phyloP scores from a whole-genome alignment of 345 rosid species.

The Lumnitzera racemosa region DNA sequence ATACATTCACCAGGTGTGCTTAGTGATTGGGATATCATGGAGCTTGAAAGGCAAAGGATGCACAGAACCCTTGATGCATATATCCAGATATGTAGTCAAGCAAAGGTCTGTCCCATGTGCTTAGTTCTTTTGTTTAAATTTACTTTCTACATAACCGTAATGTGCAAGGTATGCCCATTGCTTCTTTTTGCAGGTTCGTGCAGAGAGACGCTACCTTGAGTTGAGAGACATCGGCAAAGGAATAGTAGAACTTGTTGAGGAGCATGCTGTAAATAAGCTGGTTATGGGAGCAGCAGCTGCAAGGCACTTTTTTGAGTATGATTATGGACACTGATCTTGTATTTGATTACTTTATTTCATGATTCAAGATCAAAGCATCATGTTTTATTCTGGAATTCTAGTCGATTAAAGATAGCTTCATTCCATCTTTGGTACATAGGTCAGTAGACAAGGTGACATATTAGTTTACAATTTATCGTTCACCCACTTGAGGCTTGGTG shows the following conservation, averaged over 20 bases:
- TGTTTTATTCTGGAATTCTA: too few relatives aligned
- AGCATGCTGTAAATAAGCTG: conserved; percentile 43
- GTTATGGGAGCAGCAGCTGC: conserved; percentile 83
- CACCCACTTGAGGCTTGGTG: too few relatives aligned
- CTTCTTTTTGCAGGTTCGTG: conserved; percentile 31
- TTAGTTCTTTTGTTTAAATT: background rate
- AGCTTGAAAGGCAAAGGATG: conserved; percentile 17
- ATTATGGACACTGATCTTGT: background rate
- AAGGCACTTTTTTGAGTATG: conserved; percentile 40
- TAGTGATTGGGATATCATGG: conserved; percentile 6
- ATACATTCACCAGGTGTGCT: conserved; percentile 1
- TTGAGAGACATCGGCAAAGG: conserved; percentile 52
- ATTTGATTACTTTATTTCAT: background rate
- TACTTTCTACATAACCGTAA: background rate
- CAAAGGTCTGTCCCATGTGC: conserved; percentile 15
- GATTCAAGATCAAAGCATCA: background rate
- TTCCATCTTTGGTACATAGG: too few relatives aligned
- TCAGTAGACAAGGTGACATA: too few relatives aligned
- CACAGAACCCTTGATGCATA: conserved; percentile 23
- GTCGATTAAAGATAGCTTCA: too few relatives aligned
- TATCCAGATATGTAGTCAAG: conserved; percentile 18
- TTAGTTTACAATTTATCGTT: too few relatives aligned
- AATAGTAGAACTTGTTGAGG: conserved; percentile 54
- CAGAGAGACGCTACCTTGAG: conserved; percentile 33
- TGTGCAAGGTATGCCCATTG: too few relatives aligned